These are phyloP conservation scores for Syzygium grande DNA, from an alignment of 345 rosid species.

Conservation along the genomic window DNA sequence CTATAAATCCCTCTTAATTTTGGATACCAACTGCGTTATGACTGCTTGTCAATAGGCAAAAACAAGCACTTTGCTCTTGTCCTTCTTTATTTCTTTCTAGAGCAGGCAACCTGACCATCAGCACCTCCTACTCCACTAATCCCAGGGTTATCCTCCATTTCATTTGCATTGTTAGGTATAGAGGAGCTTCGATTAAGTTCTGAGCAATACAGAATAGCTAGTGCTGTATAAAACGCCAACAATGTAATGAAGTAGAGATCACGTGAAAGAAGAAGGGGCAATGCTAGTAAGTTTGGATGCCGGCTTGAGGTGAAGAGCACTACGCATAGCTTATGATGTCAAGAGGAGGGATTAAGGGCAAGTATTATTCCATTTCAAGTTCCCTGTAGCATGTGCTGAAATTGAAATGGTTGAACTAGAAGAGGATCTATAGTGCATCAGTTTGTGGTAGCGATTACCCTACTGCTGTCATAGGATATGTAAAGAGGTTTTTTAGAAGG, in stretches of 20 bases:
- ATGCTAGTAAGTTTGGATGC: background rate
- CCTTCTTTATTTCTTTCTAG: background rate
- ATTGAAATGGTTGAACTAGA: background rate
- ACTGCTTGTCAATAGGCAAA: background rate
- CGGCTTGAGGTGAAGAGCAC: background rate
- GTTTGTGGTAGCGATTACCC: background rate
- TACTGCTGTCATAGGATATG: background rate
- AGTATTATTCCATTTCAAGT: background rate
- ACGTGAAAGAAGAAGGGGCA: background rate
- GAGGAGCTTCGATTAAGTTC: background rate
- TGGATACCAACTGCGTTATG: background rate
- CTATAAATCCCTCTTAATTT: background rate
- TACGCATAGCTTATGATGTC: background rate
- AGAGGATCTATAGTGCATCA: background rate
- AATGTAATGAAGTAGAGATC: background rate
- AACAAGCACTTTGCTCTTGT: background rate
- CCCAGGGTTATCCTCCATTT: background rate
- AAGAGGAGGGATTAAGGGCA: background rate
- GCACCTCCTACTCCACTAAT: background rate
- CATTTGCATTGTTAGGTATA: background rate
- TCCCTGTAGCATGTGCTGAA: background rate
- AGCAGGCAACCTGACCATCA: background rate
- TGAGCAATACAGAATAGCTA: background rate
- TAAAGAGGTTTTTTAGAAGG: background rate
- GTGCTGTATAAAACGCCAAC: background rate